Base-by-base conservation (phyloP, 2,329 filamentous ascomycete species). In the Fusarium haematococcum region DNA sequence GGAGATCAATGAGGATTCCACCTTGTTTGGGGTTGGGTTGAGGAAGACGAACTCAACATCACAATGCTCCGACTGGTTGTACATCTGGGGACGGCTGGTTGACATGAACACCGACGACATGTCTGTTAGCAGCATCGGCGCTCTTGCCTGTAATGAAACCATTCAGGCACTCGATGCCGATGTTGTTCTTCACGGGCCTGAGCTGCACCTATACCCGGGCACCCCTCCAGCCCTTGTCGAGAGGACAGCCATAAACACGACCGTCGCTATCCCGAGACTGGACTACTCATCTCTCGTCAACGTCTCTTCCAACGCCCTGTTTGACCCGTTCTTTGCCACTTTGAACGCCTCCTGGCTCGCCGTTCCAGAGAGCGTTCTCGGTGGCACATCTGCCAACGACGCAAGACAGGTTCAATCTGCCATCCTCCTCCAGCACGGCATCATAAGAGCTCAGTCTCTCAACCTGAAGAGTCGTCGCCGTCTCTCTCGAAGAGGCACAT, bases 141-240 rank as follows among this genome's bases (percentile, higher is more conserved):
- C 80, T 6, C 65, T 85, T 63, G 79, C 80, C 23, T 85, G 84
- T 72, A 85, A 85, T 73, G 83, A 84, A 73, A 79, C 80, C 3
- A 69, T 82, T 3, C 75, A 83, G 72, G 79, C 77, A 6, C 74
- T 82, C 9, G 73, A 78, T 16, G 68, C 75, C 2, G 60, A 71
- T n/a, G 75, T 78, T 2, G 58, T 72, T 2, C 70, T 82, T 2
- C 71, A 76, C 13, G 80, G 79, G 1, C 23, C 70, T 1, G 65
- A 62, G 5, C 65, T 82, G 35, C 75, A 64, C 2, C 79, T 85
- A 33, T 79, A 82, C 54, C 69, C 78, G 0, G 65, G 63, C 10
- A 65, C 78, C 7, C 79, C 80, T 2, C 83, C 83, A 1, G 61
- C 71, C 5, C 69, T 76, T 8, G 61, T 78, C 9, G 79, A 82